phyloP scores from a whole-genome alignment of 768 basidiomycete species.

The Termitomyces sp. region DNA sequence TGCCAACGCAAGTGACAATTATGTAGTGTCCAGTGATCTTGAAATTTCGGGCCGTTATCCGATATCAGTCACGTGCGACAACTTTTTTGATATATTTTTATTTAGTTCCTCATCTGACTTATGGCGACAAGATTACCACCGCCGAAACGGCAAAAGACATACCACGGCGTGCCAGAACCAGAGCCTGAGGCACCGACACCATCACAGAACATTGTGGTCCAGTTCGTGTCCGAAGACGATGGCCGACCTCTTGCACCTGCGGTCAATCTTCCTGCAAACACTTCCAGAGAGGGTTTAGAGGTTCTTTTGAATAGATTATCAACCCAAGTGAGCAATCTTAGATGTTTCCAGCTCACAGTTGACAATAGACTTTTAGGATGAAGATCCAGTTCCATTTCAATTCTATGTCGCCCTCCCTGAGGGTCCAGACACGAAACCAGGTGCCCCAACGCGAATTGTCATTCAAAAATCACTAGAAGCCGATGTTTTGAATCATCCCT shows the following conservation, averaged over 20 bases:
- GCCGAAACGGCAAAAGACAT: constrained; percentile 81
- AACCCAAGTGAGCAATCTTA: constrained; percentile 48
- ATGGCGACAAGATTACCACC: constrained; percentile 89
- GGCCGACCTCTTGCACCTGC: constrained; percentile 77
- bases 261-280: constrained; percentile 84
- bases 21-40: too few species aligned
- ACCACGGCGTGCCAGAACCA: constrained; percentile 69
- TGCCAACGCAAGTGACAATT: neutral
- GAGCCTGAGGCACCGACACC: constrained; percentile 37
- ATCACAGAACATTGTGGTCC: constrained; percentile 74
- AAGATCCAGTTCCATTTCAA: constrained; percentile 88
- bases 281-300: constrained; percentile 79
- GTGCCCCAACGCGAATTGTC: constrained; percentile 69
- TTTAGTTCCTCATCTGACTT: neutral
- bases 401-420: constrained; percentile 81
- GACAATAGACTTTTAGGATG: constrained; percentile 41
- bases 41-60: neutral
- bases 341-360: constrained; percentile 6
- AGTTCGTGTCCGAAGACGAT: constrained; percentile 89
- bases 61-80: neutral
- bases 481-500: constrained; percentile 73
- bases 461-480: constrained; percentile 80
- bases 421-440: constrained; percentile 37
- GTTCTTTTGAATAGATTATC: constrained; percentile 84
- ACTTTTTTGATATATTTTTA: neutral